Evolutionary conservation across 768 basidiomycete species (phyloP), one percentile per base, ranked within the genome.

Genomic region (Mycena olivaceomarginata): DNA sequence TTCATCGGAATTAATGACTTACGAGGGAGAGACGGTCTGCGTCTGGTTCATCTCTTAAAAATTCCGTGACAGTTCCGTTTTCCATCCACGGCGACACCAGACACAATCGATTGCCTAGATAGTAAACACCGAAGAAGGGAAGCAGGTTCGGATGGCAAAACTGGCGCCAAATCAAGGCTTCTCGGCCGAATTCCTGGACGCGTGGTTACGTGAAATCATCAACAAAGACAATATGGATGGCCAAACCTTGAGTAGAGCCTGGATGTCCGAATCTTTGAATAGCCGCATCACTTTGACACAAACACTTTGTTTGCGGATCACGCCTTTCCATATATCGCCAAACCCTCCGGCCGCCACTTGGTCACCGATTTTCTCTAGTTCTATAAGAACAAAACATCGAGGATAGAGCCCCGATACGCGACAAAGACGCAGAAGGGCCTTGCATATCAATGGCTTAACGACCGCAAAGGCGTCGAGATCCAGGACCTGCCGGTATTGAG

Each of bases 81-180:
- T 78, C 67, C 85, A 85, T 85, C 83, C 85, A 85, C 1, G 83
- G 83, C 4, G 79, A 77, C 3, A 86, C 40, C 22, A 86, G 82
- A 39, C 78, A 80, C 37, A 82, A 56, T 13, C 79, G 66, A 5
- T 51, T 37, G 1, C 74, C 66, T 45, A 79, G 74, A 70, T 80
- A 67, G 62, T 82, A 77, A 37, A 81, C 41, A 18, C 82, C 82
- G 20, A 80, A 71, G 70, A 82, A 83, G 1, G 81, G 75, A 20
- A 83, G 72, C 51, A 82, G 56, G 40, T 81, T 81, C 5, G 83
- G 81, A 67, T 82, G 82, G 56, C 64, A 48, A 22, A 82, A 68
- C 6, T 81, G 75, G 22, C 77, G 81, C 53, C 80, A 78, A 25
- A 81, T 80, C 15, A 79, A 66, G 12, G 82, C 80, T 59, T 83